phyloP scores from a whole-genome alignment of 805 yeast species.

The Wickerhamomyces xylosicus region DNA sequence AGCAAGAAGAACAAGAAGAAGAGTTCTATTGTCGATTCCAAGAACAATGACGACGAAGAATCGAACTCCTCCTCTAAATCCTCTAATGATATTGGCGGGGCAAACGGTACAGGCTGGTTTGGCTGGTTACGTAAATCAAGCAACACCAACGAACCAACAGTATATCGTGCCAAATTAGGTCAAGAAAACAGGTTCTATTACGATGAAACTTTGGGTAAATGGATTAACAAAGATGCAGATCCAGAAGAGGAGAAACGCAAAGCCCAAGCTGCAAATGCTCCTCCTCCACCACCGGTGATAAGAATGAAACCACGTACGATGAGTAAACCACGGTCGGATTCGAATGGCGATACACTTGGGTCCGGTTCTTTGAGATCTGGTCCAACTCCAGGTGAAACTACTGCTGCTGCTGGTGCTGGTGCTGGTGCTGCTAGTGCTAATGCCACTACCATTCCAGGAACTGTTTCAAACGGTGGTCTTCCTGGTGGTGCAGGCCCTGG shows the following conservation, averaged over 20 bases:
- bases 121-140: constrained; percentile 49
- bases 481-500: constrained; percentile 1
- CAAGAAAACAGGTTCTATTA: constrained; percentile 63
- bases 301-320: constrained; percentile 24
- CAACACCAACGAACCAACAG: constrained; percentile 59
- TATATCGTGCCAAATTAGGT: constrained; percentile 79
- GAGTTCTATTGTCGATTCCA: too few species aligned
- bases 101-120: constrained; percentile 30
- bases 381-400: background rate
- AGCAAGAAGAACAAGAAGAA: too few species aligned
- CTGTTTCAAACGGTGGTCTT: constrained; percentile 11
- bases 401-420: constrained; percentile 3
- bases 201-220: constrained; percentile 76
- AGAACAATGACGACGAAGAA: too few species aligned
- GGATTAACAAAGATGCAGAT: constrained; percentile 68
- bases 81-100: constrained; percentile 5
- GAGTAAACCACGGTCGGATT: constrained; percentile 29
- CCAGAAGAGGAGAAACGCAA: constrained; percentile 53
- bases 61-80: background rate
- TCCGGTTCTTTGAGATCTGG: too few species aligned
- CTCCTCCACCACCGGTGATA: constrained; percentile 24
- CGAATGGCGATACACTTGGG: too few species aligned
- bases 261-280: constrained; percentile 64
- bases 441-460: constrained; percentile 2
- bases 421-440: constrained; percentile 4